Evolutionary conservation across 1,139 yeast species (phyloP), one percentile per base, ranked within the genome.

Genomic region (Protomyces pachydermus): DNA sequence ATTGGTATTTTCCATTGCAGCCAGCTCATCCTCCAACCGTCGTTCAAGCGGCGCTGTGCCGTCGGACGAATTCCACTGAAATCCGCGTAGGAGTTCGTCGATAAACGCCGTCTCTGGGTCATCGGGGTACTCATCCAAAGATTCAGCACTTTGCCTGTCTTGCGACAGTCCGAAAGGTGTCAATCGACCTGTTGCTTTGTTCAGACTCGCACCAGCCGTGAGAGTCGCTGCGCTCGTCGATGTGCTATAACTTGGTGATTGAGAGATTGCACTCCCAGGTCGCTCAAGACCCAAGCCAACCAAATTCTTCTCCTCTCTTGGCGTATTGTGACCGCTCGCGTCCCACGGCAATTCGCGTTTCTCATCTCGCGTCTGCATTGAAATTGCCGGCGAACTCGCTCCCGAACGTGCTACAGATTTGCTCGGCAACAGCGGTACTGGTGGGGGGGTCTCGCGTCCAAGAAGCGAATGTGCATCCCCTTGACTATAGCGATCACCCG

Each of bases 61-160:
- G 71, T 88, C 95, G 18, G 80, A 76, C 0, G 85, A 79, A 35
- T 82, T 82, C 95, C 96, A 90, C 46, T 83, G 83, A 34, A 89
- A 81, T 67, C 87, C 93, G 39, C 86, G 88, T 67, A 90, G 23
- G 2, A 56, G 37, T 12, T 54, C 60, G 23, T 64, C 66, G 16
- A 64, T 52, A 39, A 51, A 58, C 14, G 56, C 62, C 39, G 50
- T 52, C 25, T 58, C 62, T n/a, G 53, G 56, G 39, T 58, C 62
- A 38, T 39, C 38, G 3, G 38, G 39, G 16, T 28, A 32, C n/a
- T 10, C 42, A 14, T 25, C 55, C 18, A 34, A 23, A 4, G 35
- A 9, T 3, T n/a, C 32, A 6, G 18, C 25, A 34, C n/a, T 8
- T 52, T 14, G 42, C 25, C 18, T 12, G 14, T 35, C 48, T 10